Percentiles rank a stretch among this genome's conserved stretches.
These are phyloP conservation scores for Kwoniella dendrophila DNA, from an alignment of 768 basidiomycete species.

Conservation along the genomic window DNA sequence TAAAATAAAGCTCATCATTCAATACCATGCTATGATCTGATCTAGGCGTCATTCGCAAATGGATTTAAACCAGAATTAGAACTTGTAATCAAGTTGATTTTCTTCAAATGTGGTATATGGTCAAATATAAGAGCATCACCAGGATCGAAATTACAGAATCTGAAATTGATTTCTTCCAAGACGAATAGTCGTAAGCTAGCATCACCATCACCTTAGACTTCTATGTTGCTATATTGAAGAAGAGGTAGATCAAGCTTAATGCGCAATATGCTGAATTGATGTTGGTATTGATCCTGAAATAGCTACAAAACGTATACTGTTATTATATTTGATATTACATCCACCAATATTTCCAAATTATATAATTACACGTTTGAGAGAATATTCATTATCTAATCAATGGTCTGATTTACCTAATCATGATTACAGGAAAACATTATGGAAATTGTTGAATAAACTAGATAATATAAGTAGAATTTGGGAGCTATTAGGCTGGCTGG, in stretches of 20 bases:
- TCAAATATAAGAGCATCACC: conserved; percentile 32
- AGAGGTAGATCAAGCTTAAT: too few species aligned
- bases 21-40: conserved; percentile 1
- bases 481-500: conserved; percentile 73
- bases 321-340: conserved; percentile 67
- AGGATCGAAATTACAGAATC: conserved; percentile 46
- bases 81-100: conserved; percentile 56
- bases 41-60: conserved; percentile 64
- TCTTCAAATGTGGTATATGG: conserved; percentile 40
- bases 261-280: too few species aligned
- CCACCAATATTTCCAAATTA: conserved; percentile 75
- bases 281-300: conserved; percentile 40
- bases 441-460: conserved; percentile 67
- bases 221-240: too few species aligned
- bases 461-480: conserved; percentile 70
- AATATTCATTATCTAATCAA: conserved; percentile 74
- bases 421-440: conserved; percentile 71
- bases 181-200: conserved; percentile 13
- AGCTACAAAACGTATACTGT: conserved; percentile 65
- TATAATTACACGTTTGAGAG: conserved; percentile 70
- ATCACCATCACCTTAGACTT: not conserved
- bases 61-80: conserved; percentile 74
- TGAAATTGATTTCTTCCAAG: conserved; percentile 25
- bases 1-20: not conserved
- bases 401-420: conserved; percentile 90